These are phyloP conservation scores for Lentinula lateritia DNA, from an alignment of 768 basidiomycete species.

Conservation along the genomic window DNA sequence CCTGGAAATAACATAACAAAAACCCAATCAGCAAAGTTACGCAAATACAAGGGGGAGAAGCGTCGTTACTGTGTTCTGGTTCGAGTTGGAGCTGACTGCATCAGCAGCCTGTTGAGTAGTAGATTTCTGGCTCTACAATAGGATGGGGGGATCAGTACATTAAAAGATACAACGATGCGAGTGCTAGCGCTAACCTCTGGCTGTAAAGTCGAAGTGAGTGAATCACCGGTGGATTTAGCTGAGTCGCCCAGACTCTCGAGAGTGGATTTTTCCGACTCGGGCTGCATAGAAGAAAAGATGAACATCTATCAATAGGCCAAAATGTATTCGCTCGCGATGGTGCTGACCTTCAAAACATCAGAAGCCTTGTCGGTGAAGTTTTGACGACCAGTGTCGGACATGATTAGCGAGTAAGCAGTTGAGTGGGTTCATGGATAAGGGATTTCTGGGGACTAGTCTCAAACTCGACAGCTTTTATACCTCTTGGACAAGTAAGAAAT, in stretches of 20 bases:
- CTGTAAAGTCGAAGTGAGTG: conserved; percentile 39
- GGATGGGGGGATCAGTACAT: background rate
- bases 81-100: conserved; percentile 39
- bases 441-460: background rate
- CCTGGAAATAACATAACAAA: conserved; percentile 15
- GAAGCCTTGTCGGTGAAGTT: conserved; percentile 52
- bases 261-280: conserved; percentile 54
- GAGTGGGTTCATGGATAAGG: background rate
- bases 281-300: conserved; percentile 25
- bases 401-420: too few relatives aligned
- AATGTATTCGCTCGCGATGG: background rate
- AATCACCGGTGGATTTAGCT: conserved; percentile 43
- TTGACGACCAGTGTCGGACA: conserved; percentile 56
- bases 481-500: background rate
- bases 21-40: too few relatives aligned
- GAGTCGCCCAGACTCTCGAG: conserved; percentile 46
- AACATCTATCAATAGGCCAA: background rate
- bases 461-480: background rate
- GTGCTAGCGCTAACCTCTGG: conserved; percentile 30
- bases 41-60: background rate
- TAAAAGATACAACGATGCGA: conserved; percentile 1
- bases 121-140: conserved; percentile 46
- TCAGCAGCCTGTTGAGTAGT: conserved; percentile 44
- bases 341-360: conserved; percentile 42
- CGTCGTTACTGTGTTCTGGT: conserved; percentile 33